phyloP scores from a whole-genome alignment of 228 moss, liverwort and hornwort species.

The Sphagnum magellanicum region DNA sequence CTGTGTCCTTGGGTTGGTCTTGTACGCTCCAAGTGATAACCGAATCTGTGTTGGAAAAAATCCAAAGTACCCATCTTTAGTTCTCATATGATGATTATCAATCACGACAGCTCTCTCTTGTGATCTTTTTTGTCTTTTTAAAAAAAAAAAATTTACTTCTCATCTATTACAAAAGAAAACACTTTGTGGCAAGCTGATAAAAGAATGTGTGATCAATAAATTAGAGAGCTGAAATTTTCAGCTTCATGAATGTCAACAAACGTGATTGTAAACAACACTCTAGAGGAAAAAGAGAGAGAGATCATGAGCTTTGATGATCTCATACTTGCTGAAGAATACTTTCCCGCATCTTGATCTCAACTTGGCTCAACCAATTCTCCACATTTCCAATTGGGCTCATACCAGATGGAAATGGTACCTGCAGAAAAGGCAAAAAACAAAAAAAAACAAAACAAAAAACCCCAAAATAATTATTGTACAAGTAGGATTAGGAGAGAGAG shows the following conservation, averaged over 20 bases:
- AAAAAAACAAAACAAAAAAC: background rate
- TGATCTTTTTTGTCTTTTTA: too few relatives aligned
- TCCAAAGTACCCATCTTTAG: background rate
- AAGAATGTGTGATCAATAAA: too few relatives aligned
- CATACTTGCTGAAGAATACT: constrained; percentile 69
- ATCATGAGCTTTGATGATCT: background rate
- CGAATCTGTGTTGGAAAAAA: constrained; percentile 32
- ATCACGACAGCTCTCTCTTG: too few relatives aligned
- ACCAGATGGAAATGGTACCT: constrained; percentile 67
- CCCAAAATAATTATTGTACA: too few relatives aligned
- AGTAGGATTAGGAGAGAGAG: too few relatives aligned
- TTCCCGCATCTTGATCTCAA: constrained; percentile 74
- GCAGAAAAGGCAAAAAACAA: background rate
- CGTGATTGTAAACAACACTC: background rate
- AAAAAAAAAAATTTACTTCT: too few relatives aligned
- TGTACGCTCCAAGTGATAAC: constrained; percentile 50
- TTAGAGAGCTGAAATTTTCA: too few relatives aligned
- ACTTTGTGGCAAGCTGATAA: too few relatives aligned
- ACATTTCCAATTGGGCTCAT: constrained; percentile 92
- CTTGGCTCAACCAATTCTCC: constrained; percentile 73
- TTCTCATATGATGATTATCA: too few relatives aligned
- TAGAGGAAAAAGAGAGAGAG: background rate
- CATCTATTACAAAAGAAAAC: too few relatives aligned
- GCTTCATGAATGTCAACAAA: background rate
- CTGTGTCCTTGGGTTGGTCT: constrained; percentile 35